Base-by-base conservation (phyloP, 768 basidiomycete species). In the Kwoniella bestiolae region DNA sequence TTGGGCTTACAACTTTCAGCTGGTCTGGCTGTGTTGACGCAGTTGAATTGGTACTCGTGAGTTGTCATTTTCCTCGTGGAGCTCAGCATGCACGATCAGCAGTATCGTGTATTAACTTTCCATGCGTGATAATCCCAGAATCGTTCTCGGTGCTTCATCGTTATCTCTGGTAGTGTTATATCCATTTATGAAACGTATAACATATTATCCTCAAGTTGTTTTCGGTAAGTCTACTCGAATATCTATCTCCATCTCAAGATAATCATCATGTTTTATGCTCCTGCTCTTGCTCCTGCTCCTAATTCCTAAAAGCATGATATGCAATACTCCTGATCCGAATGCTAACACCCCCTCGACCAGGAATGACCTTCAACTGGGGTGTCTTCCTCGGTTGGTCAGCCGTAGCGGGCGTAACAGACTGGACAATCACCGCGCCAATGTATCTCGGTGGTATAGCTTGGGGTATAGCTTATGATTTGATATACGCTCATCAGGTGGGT, bases 341-440 rank as follows among this genome's bases (percentile, higher is more conserved):
- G 49, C 49, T 51, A 6, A 25, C 11, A n/a, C 14, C 56, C 23
- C 45, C 1, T 23, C 21, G 34, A 21, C 3, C 73, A 94, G 94
- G 94, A 9, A 85, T 98, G 50, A 89, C 94, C 0, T 99, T 94
- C 81, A 98, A 97, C 82, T 99, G 95, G 95, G 96, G 96, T 18
- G 88, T 92, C 1, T 82, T 99, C 1, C 87, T 98, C 18, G 96
- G 96, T 25, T 97, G 94, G 91, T 94, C 96, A 3, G 94, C 96
- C 2, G 88, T 98, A 3, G 87, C 90, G 1, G 92, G 91, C 1
- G 73, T 84, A 1, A 88, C 89, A 2, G 84, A 95, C 75, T 95
- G 92, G 94, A 78, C 78, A 11, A 86, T 94, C 45, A 91, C 90
- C 46, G 81, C 91, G 8, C 92, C 96, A 2, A 85, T 99, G 12